Base-by-base conservation (phyloP, 1,284 basidiomycete species). In the Wolfiporia cocos region DNA sequence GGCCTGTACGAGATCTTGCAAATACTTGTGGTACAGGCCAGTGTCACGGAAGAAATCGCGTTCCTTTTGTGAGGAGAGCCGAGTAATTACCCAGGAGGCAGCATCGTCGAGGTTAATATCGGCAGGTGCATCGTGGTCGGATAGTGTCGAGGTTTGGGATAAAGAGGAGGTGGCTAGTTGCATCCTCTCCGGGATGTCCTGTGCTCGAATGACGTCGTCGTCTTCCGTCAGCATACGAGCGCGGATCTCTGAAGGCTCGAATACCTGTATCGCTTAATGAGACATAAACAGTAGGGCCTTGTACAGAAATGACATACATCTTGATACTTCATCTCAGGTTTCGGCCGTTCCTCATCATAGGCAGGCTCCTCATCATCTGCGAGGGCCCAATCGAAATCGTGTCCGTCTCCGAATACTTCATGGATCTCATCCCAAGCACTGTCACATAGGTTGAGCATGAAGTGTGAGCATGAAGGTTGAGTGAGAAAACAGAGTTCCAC, bases 351-450 rank as follows among this genome's bases (percentile, higher is more conserved):
- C 41, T 82, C 81, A 26, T 86, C 78, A 18, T 69, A 68, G 17
- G 74, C 75, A 3, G 62, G 58, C 21, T 80, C 78, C 12, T 88
- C 85, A 34, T 95, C 92, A 9, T 77, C 85, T 33, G 73, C 83
- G 41, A 98, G 65, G 2, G 94, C 94, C 88, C 91, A 96, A 53
- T 92, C 92, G 58, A 95, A 99, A 52, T 99, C 95, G 55, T 89
- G 84, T 15, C 96, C 96, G 53, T 96, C 91, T 28, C 96, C 96
- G 57, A 99, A 99, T 9, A 99, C 92, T 49, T 94, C 95, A 49
- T 89, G 87, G 37, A 99, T 89, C 66, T 98, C 96, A 46, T 92
- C 87, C 92, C 93, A 97, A 24, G 93, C 89, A 57, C 94, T 97
- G 49, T n/a, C n/a, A n/a, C n/a, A n/a, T n/a, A n/a, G n/a, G n/a